Percentiles rank a stretch among this genome's conserved stretches.
These are phyloP conservation scores for Purpureocillium lavendulum DNA, from an alignment of 2,329 filamentous ascomycete genomes.

Conservation along the genomic window DNA sequence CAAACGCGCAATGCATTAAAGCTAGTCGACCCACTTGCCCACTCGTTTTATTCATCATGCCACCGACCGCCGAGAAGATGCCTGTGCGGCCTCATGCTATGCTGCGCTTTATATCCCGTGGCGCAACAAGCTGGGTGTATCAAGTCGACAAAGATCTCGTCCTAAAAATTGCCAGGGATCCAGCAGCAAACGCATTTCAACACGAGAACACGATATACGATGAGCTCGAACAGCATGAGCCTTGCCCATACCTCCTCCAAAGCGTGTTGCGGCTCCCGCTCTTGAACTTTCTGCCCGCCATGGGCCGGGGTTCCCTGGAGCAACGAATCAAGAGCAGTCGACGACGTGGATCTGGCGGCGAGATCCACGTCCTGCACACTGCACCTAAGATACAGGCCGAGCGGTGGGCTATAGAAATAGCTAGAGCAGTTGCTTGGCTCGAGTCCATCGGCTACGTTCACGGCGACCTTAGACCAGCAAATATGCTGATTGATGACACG, in stretches of 20 bases:
- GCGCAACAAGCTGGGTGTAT: conserved; percentile 3
- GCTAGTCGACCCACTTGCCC: background rate
- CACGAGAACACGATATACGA: background rate
- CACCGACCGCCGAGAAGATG: background rate
- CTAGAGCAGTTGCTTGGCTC: conserved; percentile 7
- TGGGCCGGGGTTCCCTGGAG: background rate
- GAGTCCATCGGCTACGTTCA: conserved; percentile 5
- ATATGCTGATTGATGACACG: conserved; percentile 5
- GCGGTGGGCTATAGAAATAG: conserved; percentile 7
- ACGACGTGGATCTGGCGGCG: background rate
- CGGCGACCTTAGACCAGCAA: conserved; percentile 7
- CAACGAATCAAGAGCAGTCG: background rate
- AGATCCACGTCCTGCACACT: background rate
- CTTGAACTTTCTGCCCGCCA: background rate
- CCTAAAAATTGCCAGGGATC: background rate
- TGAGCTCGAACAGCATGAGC: conserved; percentile 1
- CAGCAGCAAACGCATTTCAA: background rate
- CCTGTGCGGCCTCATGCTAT: background rate
- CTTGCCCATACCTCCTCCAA: background rate
- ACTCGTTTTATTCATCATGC: conserved; percentile 22
- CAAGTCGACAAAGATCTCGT: background rate
- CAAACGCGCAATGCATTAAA: too few species aligned
- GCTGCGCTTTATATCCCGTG: conserved; percentile 1
- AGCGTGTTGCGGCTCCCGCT: background rate
- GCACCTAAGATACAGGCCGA: background rate